Evolutionary conservation across 1,284 basidiomycete genomes (phyloP), one percentile per base, ranked within the genome.

Genomic region (Trametes pubescens): DNA sequence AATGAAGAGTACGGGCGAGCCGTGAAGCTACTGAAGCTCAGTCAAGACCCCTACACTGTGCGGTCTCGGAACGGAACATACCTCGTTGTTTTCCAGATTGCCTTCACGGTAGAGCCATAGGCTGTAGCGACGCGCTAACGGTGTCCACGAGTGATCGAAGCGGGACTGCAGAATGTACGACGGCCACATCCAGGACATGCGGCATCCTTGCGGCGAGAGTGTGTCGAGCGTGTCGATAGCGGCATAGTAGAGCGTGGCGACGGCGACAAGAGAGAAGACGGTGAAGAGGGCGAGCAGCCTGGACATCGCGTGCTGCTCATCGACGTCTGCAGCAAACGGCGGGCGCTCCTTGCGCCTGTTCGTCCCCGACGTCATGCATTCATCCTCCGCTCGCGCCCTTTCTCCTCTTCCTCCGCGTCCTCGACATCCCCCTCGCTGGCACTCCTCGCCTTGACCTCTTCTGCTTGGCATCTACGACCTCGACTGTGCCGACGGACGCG

Each of bases 101-200:
- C 89, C 90, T 78, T 99, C 98, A 26, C 96, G 88, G 76, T 99
- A 99, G 32, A 99, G 80, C 81, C 89, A 95, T 29, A 99, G 83
- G 2, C 87, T 88, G 76, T 99, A 99, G 62, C 94, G 85, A 22
- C 76, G 76, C 22, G 88, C 88, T 7, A 94, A 79, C 22, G 87
- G 84, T 34, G 87, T 90, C 88, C 92, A 87, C 16, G 85, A 80
- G 61, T 78, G 68, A 73, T 93, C 80, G 73, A 92, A 89, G 35
- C 77, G 80, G 46, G 79, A 73, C 71, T 91, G 90, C 38, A 90
- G 83, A 44, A 93, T 78, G 77, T 99, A 99, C 6, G 91, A 91
- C 0, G 96, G 97, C 5, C 87, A 93, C 98, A 99, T 99, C 83
- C 90, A 96, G 64, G 95, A 95, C 97, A 99, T 99, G 59, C 94